These are phyloP conservation scores for Barnettozyma vustinii DNA, from an alignment of 805 yeast species.

Conservation along the genomic window DNA sequence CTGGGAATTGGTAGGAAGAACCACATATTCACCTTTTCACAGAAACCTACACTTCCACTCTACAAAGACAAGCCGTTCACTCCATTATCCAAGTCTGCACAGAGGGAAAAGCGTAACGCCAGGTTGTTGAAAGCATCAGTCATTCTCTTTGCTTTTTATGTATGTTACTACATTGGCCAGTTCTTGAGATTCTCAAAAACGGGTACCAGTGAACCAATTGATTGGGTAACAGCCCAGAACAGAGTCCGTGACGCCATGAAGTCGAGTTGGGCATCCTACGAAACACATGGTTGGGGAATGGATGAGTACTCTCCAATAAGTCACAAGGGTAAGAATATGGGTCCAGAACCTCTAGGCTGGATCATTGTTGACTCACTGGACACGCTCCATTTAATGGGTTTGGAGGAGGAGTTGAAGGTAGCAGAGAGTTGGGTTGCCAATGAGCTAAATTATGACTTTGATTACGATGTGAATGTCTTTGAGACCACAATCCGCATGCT, in stretches of 20 bases:
- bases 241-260: conserved; percentile 64
- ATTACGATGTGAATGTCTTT: conserved; percentile 73
- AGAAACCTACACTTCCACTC: conserved; percentile 32
- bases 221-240: conserved; percentile 42
- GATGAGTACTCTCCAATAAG: conserved; percentile 73
- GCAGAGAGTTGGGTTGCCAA: conserved; percentile 73
- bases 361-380: conserved; percentile 85
- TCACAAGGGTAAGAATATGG: conserved; percentile 65
- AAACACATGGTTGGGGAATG: conserved; percentile 73
- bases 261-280: conserved; percentile 75
- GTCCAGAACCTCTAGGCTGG: conserved; percentile 84
- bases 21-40: background rate
- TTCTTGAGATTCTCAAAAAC: conserved; percentile 15
- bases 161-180: conserved; percentile 30
- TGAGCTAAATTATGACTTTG: conserved; percentile 64
- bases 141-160: conserved; percentile 36
- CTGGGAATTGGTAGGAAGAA: background rate
- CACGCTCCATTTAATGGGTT: conserved; percentile 67
- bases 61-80: conserved; percentile 47
- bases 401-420: conserved; percentile 50
- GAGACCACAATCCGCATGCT: conserved; percentile 94
- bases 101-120: conserved; percentile 19
- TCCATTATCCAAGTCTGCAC: conserved; percentile 8
- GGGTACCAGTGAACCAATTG: conserved; percentile 9
- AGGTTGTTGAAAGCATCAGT: conserved; percentile 42